Percentiles rank a stretch among this genome's conserved stretches.
Evolutionary conservation across 176 grass and related monocot genomes (phyloP).

Genomic region (Oryza meyeriana): DNA sequence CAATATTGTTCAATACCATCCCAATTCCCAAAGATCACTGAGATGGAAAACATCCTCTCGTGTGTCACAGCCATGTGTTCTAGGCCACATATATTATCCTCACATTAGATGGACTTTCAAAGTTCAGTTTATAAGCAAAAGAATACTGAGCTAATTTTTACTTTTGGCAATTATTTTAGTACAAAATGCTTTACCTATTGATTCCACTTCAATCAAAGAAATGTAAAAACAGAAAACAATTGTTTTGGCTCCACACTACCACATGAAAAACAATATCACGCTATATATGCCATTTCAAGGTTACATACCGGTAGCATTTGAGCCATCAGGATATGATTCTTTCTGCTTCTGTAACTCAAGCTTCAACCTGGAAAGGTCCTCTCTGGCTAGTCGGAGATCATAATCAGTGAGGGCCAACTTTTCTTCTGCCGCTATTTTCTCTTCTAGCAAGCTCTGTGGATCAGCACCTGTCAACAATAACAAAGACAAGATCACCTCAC

Average conservation of each 20-base stretch:
- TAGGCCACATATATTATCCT: neutral
- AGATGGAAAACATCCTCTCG: neutral
- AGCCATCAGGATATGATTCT: conserved; percentile 47
- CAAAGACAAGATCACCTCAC: conserved; percentile 9
- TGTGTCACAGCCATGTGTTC: neutral
- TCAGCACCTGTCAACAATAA: conserved; percentile 65
- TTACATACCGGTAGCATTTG: conserved; percentile 45
- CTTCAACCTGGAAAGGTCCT: conserved; percentile 75
- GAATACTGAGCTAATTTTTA: neutral
- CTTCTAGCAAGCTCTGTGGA: conserved; percentile 91
- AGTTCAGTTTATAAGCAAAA: neutral
- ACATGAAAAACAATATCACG: conserved; percentile 18
- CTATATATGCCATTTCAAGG: conserved; percentile 20
- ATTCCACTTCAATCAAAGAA: neutral
- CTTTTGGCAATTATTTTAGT: neutral
- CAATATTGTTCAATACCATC: neutral
- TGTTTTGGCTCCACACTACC: neutral
- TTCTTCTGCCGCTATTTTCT: conserved; percentile 72
- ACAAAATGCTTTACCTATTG: neutral
- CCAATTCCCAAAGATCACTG: neutral
- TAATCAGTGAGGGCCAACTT: conserved; percentile 77
- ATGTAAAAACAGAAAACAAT: neutral
- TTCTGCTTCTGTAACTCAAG: conserved; percentile 76
- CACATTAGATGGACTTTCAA: neutral
- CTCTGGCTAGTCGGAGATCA: conserved; percentile 86